Evolutionary conservation across 1,139 yeast species (phyloP).

Genomic region (Pichia sp.): DNA sequence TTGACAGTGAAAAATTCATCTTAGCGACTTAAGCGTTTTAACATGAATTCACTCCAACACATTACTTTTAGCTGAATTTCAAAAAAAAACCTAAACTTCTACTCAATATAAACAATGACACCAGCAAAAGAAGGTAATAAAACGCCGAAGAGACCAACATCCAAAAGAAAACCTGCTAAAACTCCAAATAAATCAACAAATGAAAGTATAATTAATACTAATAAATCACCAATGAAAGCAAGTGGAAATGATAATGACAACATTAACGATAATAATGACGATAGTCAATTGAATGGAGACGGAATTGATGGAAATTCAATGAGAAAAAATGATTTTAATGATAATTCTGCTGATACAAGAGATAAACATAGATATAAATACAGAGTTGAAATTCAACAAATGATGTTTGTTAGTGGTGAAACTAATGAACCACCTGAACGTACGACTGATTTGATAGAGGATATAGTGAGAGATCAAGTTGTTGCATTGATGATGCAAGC

Average conservation of each 20-base stretch:
- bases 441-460: constrained; percentile 87
- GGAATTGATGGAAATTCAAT: constrained; percentile 2
- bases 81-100: neutral
- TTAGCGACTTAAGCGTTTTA: neutral
- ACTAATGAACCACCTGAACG: constrained; percentile 90
- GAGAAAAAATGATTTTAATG: neutral
- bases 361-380: constrained; percentile 57
- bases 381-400: constrained; percentile 84
- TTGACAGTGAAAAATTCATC: neutral
- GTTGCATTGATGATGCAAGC: constrained; percentile 78
- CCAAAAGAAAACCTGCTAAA: neutral
- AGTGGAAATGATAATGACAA: neutral
- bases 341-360: constrained; percentile 8
- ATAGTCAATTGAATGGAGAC: neutral
- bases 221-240: neutral
- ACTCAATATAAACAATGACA: neutral
- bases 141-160: neutral
- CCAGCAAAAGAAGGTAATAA: constrained; percentile 2
- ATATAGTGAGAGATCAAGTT: constrained; percentile 91
- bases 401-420: constrained; percentile 98
- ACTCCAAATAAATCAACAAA: neutral
- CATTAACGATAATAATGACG: neutral
- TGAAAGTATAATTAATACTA: neutral
- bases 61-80: neutral
- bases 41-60: neutral